Percentiles rank a stretch among this genome's conserved stretches.
phyloP scores from a whole-genome alignment of 257 asterid genomes.

The Solanum appendiculatum region DNA sequence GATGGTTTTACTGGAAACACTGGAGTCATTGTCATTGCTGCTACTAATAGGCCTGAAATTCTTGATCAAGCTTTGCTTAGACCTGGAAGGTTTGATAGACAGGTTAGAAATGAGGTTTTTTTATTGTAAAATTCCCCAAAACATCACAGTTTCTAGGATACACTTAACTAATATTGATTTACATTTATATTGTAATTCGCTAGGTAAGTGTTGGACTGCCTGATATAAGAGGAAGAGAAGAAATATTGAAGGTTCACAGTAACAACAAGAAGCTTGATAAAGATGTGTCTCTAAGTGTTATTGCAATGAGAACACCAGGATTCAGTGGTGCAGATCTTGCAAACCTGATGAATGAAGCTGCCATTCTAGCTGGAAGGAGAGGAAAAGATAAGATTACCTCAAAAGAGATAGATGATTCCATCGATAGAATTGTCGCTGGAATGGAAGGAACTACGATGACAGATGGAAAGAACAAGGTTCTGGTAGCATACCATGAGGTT shows the following conservation, averaged over 20 bases:
- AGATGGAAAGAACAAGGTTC: slow-evolving; percentile 56
- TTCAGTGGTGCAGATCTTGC: slow-evolving; percentile 72
- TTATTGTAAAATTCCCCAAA: background rate
- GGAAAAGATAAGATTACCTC: slow-evolving; percentile 36
- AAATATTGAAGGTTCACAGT: slow-evolving; percentile 45
- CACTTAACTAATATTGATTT: background rate
- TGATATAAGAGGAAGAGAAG: slow-evolving; percentile 57
- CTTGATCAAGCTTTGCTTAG: slow-evolving; percentile 65
- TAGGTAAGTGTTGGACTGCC: slow-evolving; percentile 59
- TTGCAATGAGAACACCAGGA: slow-evolving; percentile 66
- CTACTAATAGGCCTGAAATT: slow-evolving; percentile 61
- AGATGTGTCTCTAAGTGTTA: slow-evolving; percentile 39
- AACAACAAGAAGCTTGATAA: slow-evolving; percentile 31
- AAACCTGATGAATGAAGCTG: slow-evolving; percentile 71
- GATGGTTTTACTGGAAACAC: slow-evolving; percentile 51
- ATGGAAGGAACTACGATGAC: slow-evolving; percentile 78
- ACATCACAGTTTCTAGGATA: background rate
- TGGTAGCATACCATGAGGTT: slow-evolving; percentile 58
- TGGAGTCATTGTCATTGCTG: slow-evolving; percentile 59
- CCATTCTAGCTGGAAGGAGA: slow-evolving; percentile 64
- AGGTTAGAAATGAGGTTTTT: slow-evolving; percentile 14
- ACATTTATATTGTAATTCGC: background rate
- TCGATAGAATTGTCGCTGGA: slow-evolving; percentile 66
- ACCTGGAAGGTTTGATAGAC: slow-evolving; percentile 69
- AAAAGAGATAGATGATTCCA: slow-evolving; percentile 51